These are phyloP conservation scores for Trametes gibbosa DNA, from an alignment of 768 basidiomycete species.

Conservation along the genomic window DNA sequence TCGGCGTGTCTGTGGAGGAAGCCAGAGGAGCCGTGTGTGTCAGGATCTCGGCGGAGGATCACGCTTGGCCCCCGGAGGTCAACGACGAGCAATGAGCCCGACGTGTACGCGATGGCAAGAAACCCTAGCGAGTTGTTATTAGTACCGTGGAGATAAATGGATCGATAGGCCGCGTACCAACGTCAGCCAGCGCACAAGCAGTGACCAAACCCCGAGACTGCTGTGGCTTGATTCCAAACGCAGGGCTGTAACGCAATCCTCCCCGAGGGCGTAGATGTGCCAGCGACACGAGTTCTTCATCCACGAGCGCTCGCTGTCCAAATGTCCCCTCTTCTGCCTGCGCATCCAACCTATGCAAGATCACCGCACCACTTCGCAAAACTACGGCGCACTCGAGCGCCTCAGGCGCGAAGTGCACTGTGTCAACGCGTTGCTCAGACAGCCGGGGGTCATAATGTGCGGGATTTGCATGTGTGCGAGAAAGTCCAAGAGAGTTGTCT, in stretches of 20 bases:
- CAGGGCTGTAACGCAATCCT: constrained; percentile 53
- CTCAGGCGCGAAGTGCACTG: constrained; percentile 50
- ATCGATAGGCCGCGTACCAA: constrained; percentile 50
- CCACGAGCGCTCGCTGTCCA: constrained; percentile 29
- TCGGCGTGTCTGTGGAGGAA: constrained; percentile 35
- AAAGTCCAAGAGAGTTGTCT: constrained; percentile 37
- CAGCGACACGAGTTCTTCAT: constrained; percentile 53
- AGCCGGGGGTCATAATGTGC: constrained; percentile 11
- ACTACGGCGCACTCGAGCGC: constrained; percentile 57
- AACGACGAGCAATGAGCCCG: constrained; percentile 58
- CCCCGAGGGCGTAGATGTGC: constrained; percentile 43
- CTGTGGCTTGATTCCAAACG: constrained; percentile 52
- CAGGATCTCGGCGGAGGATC: constrained; percentile 48
- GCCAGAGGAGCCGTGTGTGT: constrained; percentile 40
- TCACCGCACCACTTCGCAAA: constrained; percentile 53
- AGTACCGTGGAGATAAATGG: neutral
- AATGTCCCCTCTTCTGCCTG: constrained; percentile 13
- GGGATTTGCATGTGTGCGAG: constrained; percentile 22
- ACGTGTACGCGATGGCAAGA: constrained; percentile 65
- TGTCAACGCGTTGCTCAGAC: constrained; percentile 36
- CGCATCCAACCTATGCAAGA: constrained; percentile 44
- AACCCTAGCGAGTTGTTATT: constrained; percentile 52
- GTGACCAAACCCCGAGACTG: constrained; percentile 42
- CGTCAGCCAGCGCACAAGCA: constrained; percentile 64
- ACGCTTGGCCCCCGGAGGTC: constrained; percentile 76